phyloP scores from a whole-genome alignment of 2,329 filamentous ascomycete genomes.

The Beauveria asiatica region DNA sequence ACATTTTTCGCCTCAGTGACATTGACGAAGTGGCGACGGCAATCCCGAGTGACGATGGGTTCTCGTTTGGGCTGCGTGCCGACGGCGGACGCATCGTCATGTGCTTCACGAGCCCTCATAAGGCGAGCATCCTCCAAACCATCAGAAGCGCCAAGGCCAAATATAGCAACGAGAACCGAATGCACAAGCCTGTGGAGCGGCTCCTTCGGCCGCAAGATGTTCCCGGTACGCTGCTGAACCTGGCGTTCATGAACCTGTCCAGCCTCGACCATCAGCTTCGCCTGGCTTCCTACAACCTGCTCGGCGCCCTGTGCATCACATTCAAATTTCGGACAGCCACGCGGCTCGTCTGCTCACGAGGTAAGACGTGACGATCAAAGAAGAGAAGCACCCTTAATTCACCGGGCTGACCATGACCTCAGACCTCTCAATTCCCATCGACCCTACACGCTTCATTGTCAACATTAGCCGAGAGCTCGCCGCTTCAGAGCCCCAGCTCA shows the following conservation, averaged over 20 bases:
- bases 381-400: not conserved
- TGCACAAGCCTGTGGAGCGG: conserved; percentile 53
- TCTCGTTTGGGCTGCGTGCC: conserved; percentile 57
- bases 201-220: conserved; percentile 63
- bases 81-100: conserved; percentile 64
- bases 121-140: conserved; percentile 53
- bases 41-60: conserved; percentile 57
- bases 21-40: conserved; percentile 59
- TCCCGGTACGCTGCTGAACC: conserved; percentile 58
- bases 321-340: conserved; percentile 58
- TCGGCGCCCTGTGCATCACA: conserved; percentile 57
- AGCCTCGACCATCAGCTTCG: conserved; percentile 52
- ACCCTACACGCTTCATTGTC: conserved; percentile 56
- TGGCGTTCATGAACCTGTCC: conserved; percentile 58
- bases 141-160: conserved; percentile 56
- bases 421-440: conserved; percentile 56
- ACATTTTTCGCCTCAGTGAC: conserved; percentile 60
- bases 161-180: conserved; percentile 53
- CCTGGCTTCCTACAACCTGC: conserved; percentile 57
- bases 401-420: not conserved
- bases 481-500: conserved; percentile 55
- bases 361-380: conserved; percentile 26
- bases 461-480: conserved; percentile 57
- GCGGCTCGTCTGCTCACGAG: conserved; percentile 53
- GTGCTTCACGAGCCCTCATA: conserved; percentile 61